Base-by-base conservation (phyloP, 192 early-diverging fungal genomes). In the Umbelopsis sp. region DNA sequence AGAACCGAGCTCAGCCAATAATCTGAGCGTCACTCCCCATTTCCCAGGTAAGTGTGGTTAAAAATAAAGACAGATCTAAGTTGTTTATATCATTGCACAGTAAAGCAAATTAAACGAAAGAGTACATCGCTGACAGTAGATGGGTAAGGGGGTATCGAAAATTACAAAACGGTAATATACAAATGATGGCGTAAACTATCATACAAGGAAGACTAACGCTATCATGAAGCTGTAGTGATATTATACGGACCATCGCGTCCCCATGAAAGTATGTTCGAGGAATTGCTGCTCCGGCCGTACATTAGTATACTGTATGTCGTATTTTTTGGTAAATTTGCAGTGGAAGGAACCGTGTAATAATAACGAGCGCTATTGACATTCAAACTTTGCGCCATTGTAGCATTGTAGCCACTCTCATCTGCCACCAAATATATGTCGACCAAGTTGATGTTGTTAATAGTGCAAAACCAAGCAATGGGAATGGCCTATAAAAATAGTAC, bases 391-490 rank as follows among this genome's bases (percentile, higher is more conserved):
- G 49, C 70, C 16, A 71, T 32, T 20, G 41, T 24, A 53, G 54
- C 26, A 14, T 50, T 53, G 43, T 29, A 38, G 9, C 43, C 7
- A 14, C 29, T 3, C 21, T 71, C 32, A n/a, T 36, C 44, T 21
- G 70, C 51, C 20, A 71, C 54, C 34, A 71, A 53, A 16, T 53
- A 59, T 17, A 71, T 38, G 51, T 62, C 53, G 0, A 71, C 25
- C 36, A 41, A 12, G 16, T 51, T 25, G 41, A 71, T 71, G 14
- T 25, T 26, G 14, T n/a, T 51, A 0, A 71, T 50, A 1, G 70
- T 62, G 22, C 53, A 71, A 25, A 53, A 71, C 70, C 70, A 71
- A 11, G 70, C 52, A 45, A 71, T 71, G 2, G 70, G 70, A 62
- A 71, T 50, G 12, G 52, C 53, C 70, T 71, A n/a, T 71, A 45